phyloP scores from a whole-genome alignment of 225 moss, liverwort and hornwort species.

The Antitrichia curtipendula region DNA sequence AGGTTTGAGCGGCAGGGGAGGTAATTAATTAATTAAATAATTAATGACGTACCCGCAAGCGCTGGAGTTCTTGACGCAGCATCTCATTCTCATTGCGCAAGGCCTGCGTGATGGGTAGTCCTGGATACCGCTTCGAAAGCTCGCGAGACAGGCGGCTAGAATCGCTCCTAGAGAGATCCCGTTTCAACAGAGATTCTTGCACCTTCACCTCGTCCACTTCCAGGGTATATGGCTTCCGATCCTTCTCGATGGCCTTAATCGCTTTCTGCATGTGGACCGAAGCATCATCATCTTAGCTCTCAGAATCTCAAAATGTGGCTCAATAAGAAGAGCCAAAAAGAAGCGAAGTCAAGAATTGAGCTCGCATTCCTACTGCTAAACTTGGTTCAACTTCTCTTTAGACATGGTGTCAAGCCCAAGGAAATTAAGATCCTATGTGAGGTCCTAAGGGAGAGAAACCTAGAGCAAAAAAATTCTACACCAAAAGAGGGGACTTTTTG shows the following conservation, averaged over 20 bases:
- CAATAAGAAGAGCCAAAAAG: neutral
- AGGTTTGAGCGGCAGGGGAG: neutral
- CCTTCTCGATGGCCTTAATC: constrained; percentile 72
- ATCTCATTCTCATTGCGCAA: constrained; percentile 81
- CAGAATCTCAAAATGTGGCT: neutral
- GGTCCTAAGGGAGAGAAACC: neutral
- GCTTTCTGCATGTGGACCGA: constrained; percentile 41
- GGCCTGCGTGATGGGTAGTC: constrained; percentile 48
- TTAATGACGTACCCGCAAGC: constrained; percentile 27
- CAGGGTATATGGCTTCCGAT: constrained; percentile 67
- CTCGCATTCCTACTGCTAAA: neutral
- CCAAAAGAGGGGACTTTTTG: neutral
- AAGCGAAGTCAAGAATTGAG: neutral
- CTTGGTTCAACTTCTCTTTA: neutral
- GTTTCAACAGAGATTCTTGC: constrained; percentile 55
- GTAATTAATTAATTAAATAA: neutral
- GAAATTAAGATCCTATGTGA: neutral
- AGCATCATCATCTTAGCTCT: neutral
- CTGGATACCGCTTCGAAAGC: constrained; percentile 79
- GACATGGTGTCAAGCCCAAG: neutral
- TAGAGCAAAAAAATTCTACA: neutral
- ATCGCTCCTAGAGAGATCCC: constrained; percentile 57
- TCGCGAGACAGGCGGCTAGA: constrained; percentile 62
- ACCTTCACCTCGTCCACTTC: constrained; percentile 76
- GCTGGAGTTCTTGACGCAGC: constrained; percentile 63